phyloP scores from a whole-genome alignment of 306 rosid genomes.

The Medicago truncatula region MtrunA17r5.0-ANR NC_053042.1:23179501-23180000 shows the following conservation, averaged over 20 bases:
- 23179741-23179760: constrained; percentile 49
- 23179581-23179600: constrained; percentile 48
- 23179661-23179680: constrained; percentile 48
- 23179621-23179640: constrained; percentile 37
- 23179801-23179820: neutral
- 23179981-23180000: constrained; percentile 24
- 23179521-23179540: neutral
- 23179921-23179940: neutral
- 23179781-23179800: constrained; percentile 38
- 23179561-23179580: constrained; percentile 11
- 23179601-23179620: constrained; percentile 39
- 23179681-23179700: constrained; percentile 53
- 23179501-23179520: neutral
- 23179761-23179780: constrained; percentile 59
- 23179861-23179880: neutral
- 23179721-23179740: constrained; percentile 43
- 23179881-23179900: neutral
- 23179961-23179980: neutral
- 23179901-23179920: neutral
- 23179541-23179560: constrained; percentile 39
- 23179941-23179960: too few species aligned
- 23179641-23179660: constrained; percentile 39
- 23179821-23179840: neutral
- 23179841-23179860: neutral
- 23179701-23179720: constrained; percentile 46